These are phyloP conservation scores for Nepenthes alata DNA, from an alignment of 179 eudicot genomes.

Conservation along the genomic window DNA sequence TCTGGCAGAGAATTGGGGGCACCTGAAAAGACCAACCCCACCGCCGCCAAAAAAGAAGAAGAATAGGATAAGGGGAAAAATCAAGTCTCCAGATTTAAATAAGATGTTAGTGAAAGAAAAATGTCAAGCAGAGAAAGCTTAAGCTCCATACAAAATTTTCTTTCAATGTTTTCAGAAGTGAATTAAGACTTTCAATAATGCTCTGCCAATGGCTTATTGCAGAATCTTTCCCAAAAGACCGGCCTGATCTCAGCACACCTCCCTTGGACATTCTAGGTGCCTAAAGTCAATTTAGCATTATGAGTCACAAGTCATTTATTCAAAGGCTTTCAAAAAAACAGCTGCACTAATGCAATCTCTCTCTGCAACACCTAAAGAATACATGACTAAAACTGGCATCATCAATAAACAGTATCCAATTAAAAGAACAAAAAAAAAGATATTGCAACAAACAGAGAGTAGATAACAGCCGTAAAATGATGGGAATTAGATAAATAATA, in stretches of 20 bases:
- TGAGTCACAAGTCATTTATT: background rate
- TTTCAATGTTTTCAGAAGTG: conserved; percentile 20
- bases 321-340: background rate
- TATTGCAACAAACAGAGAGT: too few species aligned
- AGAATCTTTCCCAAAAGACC: conserved; percentile 31
- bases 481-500: too few species aligned
- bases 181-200: conserved; percentile 20
- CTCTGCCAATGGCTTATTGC: conserved; percentile 21
- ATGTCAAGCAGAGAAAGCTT: conserved; percentile 5
- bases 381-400: background rate
- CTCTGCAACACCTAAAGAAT: too few species aligned
- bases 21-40: conserved; percentile 11
- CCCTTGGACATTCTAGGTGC: conserved; percentile 30
- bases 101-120: background rate
- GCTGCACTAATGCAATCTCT: too few species aligned
- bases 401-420: background rate
- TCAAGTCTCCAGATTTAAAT: background rate
- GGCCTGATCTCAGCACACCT: conserved; percentile 22
- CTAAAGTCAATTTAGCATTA: conserved; percentile 3
- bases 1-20: conserved; percentile 22
- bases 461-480: too few species aligned
- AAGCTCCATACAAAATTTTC: conserved; percentile 16
- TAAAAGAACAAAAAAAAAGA: too few species aligned
- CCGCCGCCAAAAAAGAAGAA: background rate
- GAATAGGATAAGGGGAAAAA: background rate